A percentile compares a stretch with the other conserved stretches of the same genome.
Evolutionary conservation across 1,284 basidiomycete species (phyloP).

Genomic region (Heterobasidion irregulare): DNA sequence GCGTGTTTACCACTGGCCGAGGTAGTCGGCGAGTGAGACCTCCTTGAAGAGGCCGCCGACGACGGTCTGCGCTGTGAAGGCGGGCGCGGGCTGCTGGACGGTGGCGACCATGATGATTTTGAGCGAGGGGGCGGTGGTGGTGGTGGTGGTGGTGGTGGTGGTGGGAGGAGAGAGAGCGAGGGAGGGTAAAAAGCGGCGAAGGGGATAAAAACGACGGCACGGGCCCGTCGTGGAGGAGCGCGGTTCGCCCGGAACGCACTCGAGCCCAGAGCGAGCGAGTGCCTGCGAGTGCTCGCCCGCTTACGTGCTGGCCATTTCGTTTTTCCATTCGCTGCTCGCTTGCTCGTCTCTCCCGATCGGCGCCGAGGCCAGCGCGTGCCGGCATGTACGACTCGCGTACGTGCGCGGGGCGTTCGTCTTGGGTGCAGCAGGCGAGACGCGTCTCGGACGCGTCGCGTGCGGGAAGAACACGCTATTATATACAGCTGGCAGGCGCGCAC

Average conservation of each 20-base stretch:
- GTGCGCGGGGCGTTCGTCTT: no score
- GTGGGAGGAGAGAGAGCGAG: not conserved
- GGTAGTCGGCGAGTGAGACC: conserved; percentile 61
- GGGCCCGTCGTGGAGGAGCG: not conserved
- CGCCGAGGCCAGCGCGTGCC: not conserved
- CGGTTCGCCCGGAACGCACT: not conserved
- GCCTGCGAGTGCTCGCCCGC: no score
- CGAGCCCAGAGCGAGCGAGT: not conserved
- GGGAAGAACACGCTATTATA: no score
- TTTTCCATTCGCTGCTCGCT: not conserved
- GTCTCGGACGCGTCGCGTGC: no score
- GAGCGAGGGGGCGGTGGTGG: conserved; percentile 52
- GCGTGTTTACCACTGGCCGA: conserved; percentile 69
- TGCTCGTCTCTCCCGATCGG: not conserved
- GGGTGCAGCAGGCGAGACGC: no score
- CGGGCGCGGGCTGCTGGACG: conserved; percentile 72
- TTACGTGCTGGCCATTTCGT: not conserved
- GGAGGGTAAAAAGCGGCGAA: not conserved
- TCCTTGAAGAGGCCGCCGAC: conserved; percentile 72
- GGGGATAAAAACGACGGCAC: not conserved
- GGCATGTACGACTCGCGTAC: no score
- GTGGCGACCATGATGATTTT: conserved; percentile 40
- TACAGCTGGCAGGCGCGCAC: no score
- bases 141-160: not conserved
- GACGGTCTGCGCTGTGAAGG: conserved; percentile 65